phyloP scores from a whole-genome alignment of 2,329 filamentous ascomycete genomes.

The Pseudomassariella vexata region DNA sequence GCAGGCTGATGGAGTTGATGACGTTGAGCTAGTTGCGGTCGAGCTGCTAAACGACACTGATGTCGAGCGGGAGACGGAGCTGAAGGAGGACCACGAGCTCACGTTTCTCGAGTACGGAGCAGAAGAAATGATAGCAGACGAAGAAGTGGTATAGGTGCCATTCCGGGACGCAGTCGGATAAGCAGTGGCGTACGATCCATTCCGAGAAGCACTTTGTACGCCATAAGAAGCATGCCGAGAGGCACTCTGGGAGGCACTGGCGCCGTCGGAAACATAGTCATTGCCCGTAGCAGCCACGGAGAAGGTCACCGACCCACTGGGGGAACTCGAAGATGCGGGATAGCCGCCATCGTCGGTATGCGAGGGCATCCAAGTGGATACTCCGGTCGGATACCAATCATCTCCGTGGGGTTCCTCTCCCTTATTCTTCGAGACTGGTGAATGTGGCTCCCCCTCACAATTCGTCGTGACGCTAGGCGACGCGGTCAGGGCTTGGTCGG shows the following conservation, averaged over 20 bases:
- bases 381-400: too few species aligned
- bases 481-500: too few species aligned
- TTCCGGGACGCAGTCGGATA: neutral
- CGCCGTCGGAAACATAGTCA: too few species aligned
- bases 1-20: slow-evolving; percentile 3
- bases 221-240: neutral
- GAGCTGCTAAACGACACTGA: slow-evolving; percentile 1
- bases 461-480: too few species aligned
- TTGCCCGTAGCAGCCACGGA: too few species aligned
- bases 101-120: neutral
- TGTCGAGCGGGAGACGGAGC: neutral
- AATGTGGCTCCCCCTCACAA: too few species aligned
- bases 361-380: too few species aligned
- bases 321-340: too few species aligned
- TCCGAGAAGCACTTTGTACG: neutral
- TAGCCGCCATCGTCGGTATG: too few species aligned
- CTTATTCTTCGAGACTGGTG: too few species aligned
- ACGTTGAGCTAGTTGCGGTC: slow-evolving; percentile 1
- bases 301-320: too few species aligned
- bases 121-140: neutral
- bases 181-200: neutral
- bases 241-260: neutral
- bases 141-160: neutral
- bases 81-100: neutral
- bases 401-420: too few species aligned